A percentile compares a stretch with the other conserved stretches of the same genome.
Evolutionary conservation across 139 green algal genomes (phyloP).

Genomic region (Micractinium conductrix): DNA sequence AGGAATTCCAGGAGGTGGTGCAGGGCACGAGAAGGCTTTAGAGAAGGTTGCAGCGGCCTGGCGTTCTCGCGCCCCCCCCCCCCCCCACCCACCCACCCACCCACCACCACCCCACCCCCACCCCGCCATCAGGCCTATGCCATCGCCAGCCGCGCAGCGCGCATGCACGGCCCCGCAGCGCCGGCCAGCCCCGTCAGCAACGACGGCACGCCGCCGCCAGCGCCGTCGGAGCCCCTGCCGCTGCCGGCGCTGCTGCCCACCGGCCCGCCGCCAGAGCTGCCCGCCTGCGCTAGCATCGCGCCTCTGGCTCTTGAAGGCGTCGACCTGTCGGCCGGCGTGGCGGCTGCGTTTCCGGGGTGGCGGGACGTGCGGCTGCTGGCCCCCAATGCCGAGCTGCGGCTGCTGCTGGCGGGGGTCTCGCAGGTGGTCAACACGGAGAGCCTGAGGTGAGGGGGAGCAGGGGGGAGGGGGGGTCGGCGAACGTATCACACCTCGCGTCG

Average conservation of each 20-base stretch:
- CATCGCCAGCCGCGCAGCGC: constrained; percentile 8
- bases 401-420: constrained; percentile 66
- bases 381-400: constrained; percentile 80
- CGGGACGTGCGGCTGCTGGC: constrained; percentile 77
- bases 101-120: not conserved
- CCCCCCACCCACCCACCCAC: not conserved
- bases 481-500: too few relatives aligned
- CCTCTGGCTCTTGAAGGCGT: not conserved
- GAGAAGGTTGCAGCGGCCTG: not conserved
- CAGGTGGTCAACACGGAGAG: constrained; percentile 46
- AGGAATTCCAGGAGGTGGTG: not conserved
- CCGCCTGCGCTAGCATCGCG: constrained; percentile 64
- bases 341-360: constrained; percentile 66
- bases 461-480: too few relatives aligned
- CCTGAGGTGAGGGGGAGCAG: not conserved
- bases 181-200: not conserved
- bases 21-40: not conserved
- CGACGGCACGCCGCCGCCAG: not conserved
- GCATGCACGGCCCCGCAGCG: not conserved
- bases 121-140: constrained; percentile 64
- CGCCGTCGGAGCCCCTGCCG: too few relatives aligned
- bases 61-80: not conserved
- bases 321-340: constrained; percentile 20
- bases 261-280: constrained; percentile 48
- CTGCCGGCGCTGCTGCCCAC: constrained; percentile 28